Conservation (phyloP, 768 basidiomycete species). For the Chalciporus pseudorubinellus region DNA sequence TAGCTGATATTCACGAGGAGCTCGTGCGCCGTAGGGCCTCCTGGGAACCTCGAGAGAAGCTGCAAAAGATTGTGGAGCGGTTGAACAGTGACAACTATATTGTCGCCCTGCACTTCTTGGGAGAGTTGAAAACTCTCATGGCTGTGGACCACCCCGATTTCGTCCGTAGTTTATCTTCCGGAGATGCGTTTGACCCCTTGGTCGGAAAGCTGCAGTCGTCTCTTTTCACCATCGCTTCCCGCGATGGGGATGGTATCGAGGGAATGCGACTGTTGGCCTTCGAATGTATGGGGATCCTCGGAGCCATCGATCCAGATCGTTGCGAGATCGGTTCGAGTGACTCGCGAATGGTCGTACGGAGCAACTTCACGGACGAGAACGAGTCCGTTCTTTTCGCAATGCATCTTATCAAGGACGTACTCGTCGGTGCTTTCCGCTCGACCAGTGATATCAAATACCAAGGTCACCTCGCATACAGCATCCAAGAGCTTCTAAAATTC, state of each 20-base stretch:
- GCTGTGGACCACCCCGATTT: conserved; percentile 45
- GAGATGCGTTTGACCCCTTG: conserved; percentile 81
- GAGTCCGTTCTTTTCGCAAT: conserved; percentile 80
- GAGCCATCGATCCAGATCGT: conserved; percentile 94
- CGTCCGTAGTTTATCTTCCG: conserved; percentile 64
- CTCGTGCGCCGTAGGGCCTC: conserved; percentile 45
- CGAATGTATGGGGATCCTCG: conserved; percentile 88
- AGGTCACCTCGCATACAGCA: conserved; percentile 81
- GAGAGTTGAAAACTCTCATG: conserved; percentile 74
- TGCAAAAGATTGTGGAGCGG: conserved; percentile 72
- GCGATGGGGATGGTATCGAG: conserved; percentile 77
- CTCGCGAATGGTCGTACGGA: conserved; percentile 66
- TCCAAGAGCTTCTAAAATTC: conserved; percentile 86
- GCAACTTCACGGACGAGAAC: conserved; percentile 75
- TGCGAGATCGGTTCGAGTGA: conserved; percentile 64
- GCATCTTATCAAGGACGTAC: conserved; percentile 79
- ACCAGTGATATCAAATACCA: conserved; percentile 95
- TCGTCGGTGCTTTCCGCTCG: conserved; percentile 88
- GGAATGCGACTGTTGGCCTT: conserved; percentile 67
- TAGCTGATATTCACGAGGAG: conserved; percentile 42
- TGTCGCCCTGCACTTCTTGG: conserved; percentile 68
- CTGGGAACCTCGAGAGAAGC: conserved; percentile 51
- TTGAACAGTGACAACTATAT: conserved; percentile 75
- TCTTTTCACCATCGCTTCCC: conserved; percentile 66
- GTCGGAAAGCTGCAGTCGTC: conserved; percentile 66